A percentile compares a stretch with the other conserved stretches of the same genome.
phyloP scores from a whole-genome alignment of 2,329 filamentous ascomycete species.

The Tolypocladium inflatum region DNA sequence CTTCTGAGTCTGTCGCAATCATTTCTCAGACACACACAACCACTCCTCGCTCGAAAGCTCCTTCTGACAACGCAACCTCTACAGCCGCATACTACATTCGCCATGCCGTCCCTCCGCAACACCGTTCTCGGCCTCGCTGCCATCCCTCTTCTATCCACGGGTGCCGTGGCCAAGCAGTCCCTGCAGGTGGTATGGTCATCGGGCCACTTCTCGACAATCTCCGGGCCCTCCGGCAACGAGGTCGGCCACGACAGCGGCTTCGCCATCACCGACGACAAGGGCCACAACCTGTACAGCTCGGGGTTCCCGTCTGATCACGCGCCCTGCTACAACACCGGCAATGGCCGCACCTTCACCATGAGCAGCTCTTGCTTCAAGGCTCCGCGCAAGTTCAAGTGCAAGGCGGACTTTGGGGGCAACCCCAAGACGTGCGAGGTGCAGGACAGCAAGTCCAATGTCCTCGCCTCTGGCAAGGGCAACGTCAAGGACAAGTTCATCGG shows the following conservation, averaged over 20 bases:
- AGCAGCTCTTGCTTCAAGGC: not conserved
- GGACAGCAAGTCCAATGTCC: not conserved
- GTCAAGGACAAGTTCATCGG: not conserved
- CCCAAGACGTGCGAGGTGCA: not conserved
- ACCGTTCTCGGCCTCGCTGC: not conserved
- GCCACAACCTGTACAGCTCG: not conserved
- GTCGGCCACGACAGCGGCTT: not conserved
- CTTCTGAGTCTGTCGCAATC: not conserved
- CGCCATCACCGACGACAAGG: not conserved
- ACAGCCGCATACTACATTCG: not conserved
- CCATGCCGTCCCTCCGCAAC: not conserved
- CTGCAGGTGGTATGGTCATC: not conserved
- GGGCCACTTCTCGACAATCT: not conserved
- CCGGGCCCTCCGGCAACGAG: not conserved
- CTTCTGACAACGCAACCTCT: not conserved
- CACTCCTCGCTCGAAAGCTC: not conserved
- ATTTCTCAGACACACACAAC: not conserved
- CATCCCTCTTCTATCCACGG: not conserved
- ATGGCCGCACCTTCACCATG: not conserved
- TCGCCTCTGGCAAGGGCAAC: not conserved
- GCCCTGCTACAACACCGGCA: not conserved
- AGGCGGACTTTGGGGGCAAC: not conserved
- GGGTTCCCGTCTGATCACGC: not conserved
- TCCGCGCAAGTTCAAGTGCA: not conserved
- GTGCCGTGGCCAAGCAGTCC: not conserved